Percentiles rank a stretch among this genome's conserved stretches.
Evolutionary conservation across 2,329 filamentous ascomycete genomes (phyloP).

Genomic region (Sporothrix brunneoviolacea): DNA sequence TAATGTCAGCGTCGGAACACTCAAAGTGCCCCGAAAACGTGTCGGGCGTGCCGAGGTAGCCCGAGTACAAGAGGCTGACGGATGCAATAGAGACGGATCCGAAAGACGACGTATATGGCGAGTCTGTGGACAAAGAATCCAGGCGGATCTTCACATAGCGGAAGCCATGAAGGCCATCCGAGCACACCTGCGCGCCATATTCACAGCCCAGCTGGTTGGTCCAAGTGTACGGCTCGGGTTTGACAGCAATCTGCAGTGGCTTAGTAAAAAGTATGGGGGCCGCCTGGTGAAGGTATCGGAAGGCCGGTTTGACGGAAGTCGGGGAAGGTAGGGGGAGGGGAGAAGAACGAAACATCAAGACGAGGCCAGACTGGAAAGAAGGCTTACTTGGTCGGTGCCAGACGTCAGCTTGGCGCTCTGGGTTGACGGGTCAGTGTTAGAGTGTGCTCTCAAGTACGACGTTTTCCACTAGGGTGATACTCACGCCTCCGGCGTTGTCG

Average conservation of each 20-base stretch:
- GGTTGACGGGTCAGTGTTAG: not conserved
- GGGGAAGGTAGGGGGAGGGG: not conserved
- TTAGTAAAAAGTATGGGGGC: not conserved
- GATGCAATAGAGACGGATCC: slow-evolving; percentile 39
- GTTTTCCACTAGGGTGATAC: no score
- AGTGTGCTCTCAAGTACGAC: no score
- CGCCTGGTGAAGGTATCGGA: no score
- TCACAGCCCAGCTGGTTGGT: slow-evolving; percentile 38
- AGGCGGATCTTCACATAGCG: slow-evolving; percentile 44
- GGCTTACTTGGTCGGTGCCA: slow-evolving; percentile 40
- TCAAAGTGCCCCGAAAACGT: slow-evolving; percentile 47
- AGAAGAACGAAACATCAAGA: no score
- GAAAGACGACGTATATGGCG: slow-evolving; percentile 35
- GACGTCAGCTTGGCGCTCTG: slow-evolving; percentile 30
- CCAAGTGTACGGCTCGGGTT: slow-evolving; percentile 37
- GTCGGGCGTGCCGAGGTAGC: slow-evolving; percentile 39
- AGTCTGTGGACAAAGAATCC: slow-evolving; percentile 36
- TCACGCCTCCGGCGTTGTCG: slow-evolving; percentile 31
- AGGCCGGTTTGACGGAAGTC: no score
- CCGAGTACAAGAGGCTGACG: slow-evolving; percentile 37
- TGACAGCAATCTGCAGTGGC: slow-evolving; percentile 35
- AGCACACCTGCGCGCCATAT: slow-evolving; percentile 37
- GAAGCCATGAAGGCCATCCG: slow-evolving; percentile 47
- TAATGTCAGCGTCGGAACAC: slow-evolving; percentile 42
- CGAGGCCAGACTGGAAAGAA: not conserved